Conservation (phyloP, 1,139 yeast genomes). For the Candida tunisiensis region DNA sequence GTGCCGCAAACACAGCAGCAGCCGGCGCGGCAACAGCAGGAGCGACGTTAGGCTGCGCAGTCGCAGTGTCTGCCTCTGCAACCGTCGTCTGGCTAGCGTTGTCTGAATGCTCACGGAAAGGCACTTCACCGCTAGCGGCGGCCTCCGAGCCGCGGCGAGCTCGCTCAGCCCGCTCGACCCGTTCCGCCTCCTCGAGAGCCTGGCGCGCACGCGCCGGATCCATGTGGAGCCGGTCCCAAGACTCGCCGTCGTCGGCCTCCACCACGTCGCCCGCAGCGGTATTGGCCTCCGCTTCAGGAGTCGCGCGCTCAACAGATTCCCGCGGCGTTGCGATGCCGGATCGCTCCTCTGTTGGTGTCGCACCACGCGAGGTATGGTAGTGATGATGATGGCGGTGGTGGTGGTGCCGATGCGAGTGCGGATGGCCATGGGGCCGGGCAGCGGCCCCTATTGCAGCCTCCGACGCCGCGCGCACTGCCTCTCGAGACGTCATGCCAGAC, state of each 20-base stretch:
- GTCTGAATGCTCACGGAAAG: too few species aligned
- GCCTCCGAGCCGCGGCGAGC: not conserved
- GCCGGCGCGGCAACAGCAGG: not conserved
- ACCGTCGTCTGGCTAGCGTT: not conserved
- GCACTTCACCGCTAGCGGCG: not conserved
- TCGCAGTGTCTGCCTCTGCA: conserved; percentile 1
- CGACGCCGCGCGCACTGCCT: too few species aligned
- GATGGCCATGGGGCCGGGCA: too few species aligned
- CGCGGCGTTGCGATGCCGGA: not conserved
- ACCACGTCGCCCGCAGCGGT: not conserved
- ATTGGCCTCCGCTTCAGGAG: not conserved
- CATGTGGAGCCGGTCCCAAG: too few species aligned
- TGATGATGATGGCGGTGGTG: conserved; percentile 1
- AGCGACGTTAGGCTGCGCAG: not conserved
- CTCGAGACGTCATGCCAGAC: too few species aligned
- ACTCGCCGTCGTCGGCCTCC: too few species aligned
- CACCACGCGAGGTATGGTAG: conserved; percentile 1
- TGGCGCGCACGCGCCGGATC: too few species aligned
- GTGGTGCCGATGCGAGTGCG: not conserved
- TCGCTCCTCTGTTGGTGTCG: not conserved
- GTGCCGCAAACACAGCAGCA: not conserved
- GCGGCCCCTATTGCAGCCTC: too few species aligned
- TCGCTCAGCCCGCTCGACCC: too few species aligned
- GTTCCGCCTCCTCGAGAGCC: too few species aligned
- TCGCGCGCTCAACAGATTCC: not conserved